phyloP scores from a whole-genome alignment of 2,329 filamentous ascomycete genomes.

The Zymoseptoria passerinii region DNA sequence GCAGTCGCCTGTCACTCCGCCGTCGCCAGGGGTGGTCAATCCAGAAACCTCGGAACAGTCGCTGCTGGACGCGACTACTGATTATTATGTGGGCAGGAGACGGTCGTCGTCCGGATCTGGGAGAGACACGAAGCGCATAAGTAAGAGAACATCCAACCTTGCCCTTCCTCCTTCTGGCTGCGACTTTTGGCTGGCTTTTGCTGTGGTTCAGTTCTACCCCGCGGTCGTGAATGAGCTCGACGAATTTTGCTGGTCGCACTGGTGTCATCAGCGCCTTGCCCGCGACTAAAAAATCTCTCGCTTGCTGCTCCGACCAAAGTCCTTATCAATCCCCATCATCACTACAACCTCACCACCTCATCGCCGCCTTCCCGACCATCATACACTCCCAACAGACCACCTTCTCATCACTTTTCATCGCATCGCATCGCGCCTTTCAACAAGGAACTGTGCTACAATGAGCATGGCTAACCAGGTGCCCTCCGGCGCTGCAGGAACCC shows the following conservation, averaged over 20 bases:
- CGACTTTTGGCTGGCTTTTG: neutral
- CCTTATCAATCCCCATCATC: neutral
- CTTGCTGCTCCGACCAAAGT: neutral
- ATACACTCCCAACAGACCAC: slow-evolving; percentile 12
- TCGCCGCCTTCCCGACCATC: slow-evolving; percentile 4
- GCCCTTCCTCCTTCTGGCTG: slow-evolving; percentile 1
- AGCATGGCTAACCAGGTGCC: slow-evolving; percentile 25
- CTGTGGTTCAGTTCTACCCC: neutral
- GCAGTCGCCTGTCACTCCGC: neutral
- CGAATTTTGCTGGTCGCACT: neutral
- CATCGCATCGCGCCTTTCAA: slow-evolving; percentile 27
- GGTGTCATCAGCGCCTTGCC: too few relatives aligned
- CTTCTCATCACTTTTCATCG: slow-evolving; percentile 11
- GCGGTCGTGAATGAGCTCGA: neutral
- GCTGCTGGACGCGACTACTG: slow-evolving; percentile 21
- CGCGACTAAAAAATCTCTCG: neutral
- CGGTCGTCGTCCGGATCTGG: slow-evolving; percentile 22
- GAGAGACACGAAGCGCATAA: slow-evolving; percentile 28
- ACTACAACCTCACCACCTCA: neutral
- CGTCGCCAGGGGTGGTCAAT: neutral
- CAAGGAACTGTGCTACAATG: slow-evolving; percentile 24
- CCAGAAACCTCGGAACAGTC: slow-evolving; percentile 9
- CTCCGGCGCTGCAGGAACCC: slow-evolving; percentile 23
- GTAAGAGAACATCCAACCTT: slow-evolving; percentile 19
- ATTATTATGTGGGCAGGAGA: slow-evolving; percentile 27